Percentiles rank a stretch among this genome's conserved stretches.
Conservation (phyloP, 352 stramenopile species). For the Phytophthora multivora region DNA sequence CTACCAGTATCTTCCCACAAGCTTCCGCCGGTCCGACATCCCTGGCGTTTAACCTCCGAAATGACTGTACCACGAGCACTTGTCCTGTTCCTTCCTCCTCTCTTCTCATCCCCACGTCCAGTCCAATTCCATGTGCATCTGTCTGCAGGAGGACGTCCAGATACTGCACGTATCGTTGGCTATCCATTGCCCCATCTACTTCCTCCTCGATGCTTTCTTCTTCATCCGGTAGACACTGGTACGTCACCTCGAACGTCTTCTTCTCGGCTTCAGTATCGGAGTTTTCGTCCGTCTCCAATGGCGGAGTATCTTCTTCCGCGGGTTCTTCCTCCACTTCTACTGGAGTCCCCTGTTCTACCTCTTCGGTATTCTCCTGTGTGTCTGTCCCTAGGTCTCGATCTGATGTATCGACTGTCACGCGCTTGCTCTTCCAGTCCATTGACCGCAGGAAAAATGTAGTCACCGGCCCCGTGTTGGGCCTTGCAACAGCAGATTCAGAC, state of each 20-base stretch:
- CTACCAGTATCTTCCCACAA: constrained; percentile 42
- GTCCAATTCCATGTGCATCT: constrained; percentile 48
- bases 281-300: not conserved
- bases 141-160: constrained; percentile 59
- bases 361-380: not conserved
- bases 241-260: constrained; percentile 23
- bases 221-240: constrained; percentile 22
- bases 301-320: not conserved
- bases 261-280: not conserved
- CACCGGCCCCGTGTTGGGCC: constrained; percentile 28
- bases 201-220: constrained; percentile 4
- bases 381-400: not conserved
- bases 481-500: not conserved
- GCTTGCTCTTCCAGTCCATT: too few species aligned
- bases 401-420: not conserved
- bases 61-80: constrained; percentile 45
- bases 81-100: not conserved
- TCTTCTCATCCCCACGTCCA: constrained; percentile 36
- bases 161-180: constrained; percentile 23
- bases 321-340: constrained; percentile 24
- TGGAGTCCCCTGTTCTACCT: not conserved
- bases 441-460: constrained; percentile 49
- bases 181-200: not conserved
- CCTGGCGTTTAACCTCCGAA: constrained; percentile 38
- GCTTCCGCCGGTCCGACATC: constrained; percentile 61